Evolutionary conservation across 1,139 yeast species (phyloP), one percentile per base, ranked within the genome.

Genomic region (Ogataea hybrid): DNA sequence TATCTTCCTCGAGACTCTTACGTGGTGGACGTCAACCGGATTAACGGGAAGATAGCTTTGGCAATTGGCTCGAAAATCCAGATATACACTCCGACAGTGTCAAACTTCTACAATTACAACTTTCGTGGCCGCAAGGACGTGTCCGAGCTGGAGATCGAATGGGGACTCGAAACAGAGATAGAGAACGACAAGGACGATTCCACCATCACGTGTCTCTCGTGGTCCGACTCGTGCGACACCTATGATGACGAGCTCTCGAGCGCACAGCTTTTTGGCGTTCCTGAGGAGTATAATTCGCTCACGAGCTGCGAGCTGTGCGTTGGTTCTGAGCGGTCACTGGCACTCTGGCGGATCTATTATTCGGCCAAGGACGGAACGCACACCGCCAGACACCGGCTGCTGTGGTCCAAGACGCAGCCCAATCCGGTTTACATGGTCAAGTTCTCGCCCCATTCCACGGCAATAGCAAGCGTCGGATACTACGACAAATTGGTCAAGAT

Each of bases 401-500:
- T 81, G 16, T 85, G 94, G 92, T 53, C 59, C 21, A 68, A 71
- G 46, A 51, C 54, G 6, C 85, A 80, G 50, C 75, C 89, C 0
- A 69, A 69, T 30, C 81, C 87, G 0, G 78, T 81, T 0, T 71
- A 73, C 41, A 58, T 65, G 37, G 73, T 81, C 5, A 66, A 68
- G 28, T 75, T 82, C 33, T 79, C 94, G 0, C 79, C 76, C 18
- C 83, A 83, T 50, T 78, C 88, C 0, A 76, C 75, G 44, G 68
- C 81, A 37, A 77, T 90, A 20, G 83, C 90, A 4, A 74, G 84
- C 38, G 71, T 77, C 35, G 81, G 82, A 0, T 66, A 65, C 35
- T 77, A 73, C 56, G 96, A 87, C 58, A 69, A 73, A 37, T 66
- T 83, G 11, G 79, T 86, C 25, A 87, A 86, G 57, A 71, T 89